These are phyloP conservation scores for Cutaneotrichosporon curvatum DNA, from an alignment of 1,284 basidiomycete genomes.

Conservation along the genomic window DNA sequence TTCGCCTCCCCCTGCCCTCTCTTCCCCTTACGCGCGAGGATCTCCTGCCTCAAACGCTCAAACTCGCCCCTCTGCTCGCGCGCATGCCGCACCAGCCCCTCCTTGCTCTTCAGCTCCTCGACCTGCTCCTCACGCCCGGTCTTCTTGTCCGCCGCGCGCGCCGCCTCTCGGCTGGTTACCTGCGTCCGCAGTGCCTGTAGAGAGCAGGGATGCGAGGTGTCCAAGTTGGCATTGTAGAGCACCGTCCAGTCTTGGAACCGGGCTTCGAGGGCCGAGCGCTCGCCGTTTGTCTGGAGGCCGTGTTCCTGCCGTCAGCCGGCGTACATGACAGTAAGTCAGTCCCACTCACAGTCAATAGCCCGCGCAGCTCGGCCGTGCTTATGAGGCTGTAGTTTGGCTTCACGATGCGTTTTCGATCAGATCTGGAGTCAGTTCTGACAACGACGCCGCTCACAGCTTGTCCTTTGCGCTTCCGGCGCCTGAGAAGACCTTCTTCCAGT, in stretches of 20 bases:
- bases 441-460: constrained; percentile 17
- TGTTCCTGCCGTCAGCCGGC: constrained; percentile 24
- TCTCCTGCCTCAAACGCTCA: constrained; percentile 33
- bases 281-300: constrained; percentile 35
- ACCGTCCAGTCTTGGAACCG: constrained; percentile 44
- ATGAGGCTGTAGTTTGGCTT: constrained; percentile 45
- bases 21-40: constrained; percentile 31
- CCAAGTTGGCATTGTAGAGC: constrained; percentile 44
- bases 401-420: constrained; percentile 35
- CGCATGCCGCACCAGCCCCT: constrained; percentile 34
- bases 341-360: constrained; percentile 25
- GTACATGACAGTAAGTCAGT: too few relatives aligned
- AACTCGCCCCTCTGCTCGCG: constrained; percentile 34
- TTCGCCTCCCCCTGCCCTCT: constrained; percentile 8
- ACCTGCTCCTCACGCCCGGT: constrained; percentile 33
- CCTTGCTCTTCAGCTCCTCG: constrained; percentile 26
- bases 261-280: constrained; percentile 28
- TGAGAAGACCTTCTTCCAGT: constrained; percentile 43
- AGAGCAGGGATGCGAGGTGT: constrained; percentile 39
- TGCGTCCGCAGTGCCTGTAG: constrained; percentile 33
- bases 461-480: constrained; percentile 22
- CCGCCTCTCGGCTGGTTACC: constrained; percentile 28
- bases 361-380: constrained; percentile 32
- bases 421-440: constrained; percentile 16
- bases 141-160: constrained; percentile 34